Conservation (phyloP, 2,329 filamentous ascomycete genomes). For the Claviceps digitariae region DNA sequence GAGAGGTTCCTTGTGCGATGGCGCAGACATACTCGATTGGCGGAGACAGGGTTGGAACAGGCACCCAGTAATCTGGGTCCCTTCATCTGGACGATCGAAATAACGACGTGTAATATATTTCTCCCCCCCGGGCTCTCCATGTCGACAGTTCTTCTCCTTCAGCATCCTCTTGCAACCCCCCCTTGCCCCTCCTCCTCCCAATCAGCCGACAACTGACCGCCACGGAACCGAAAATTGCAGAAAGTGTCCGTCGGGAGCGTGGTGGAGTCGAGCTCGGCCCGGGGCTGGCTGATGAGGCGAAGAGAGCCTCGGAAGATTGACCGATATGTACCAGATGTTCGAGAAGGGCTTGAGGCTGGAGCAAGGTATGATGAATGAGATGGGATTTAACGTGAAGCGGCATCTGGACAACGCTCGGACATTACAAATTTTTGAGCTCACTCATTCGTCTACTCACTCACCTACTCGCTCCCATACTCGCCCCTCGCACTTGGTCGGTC, state of each 20-base stretch:
- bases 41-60: neutral
- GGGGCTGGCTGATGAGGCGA: neutral
- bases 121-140: neutral
- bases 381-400: too few species aligned
- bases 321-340: too few species aligned
- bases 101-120: neutral
- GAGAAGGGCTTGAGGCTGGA: too few species aligned
- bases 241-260: neutral
- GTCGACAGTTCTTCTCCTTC: neutral
- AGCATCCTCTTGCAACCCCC: neutral
- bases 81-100: slow-evolving; percentile 3
- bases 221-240: neutral
- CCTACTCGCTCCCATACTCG: too few species aligned
- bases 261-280: neutral
- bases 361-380: too few species aligned
- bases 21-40: neutral
- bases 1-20: neutral
- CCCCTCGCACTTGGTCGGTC: too few species aligned
- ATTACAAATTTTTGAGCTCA: too few species aligned
- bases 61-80: slow-evolving; percentile 4
- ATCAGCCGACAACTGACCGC: neutral
- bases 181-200: neutral
- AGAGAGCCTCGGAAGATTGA: too few species aligned
- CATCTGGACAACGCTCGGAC: too few species aligned
- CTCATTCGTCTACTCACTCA: too few species aligned